A percentile compares a stretch with the other conserved stretches of the same genome.
Evolutionary conservation across 2,329 filamentous ascomycete genomes (phyloP).

Genomic region (Ustilaginoidea virens): DNA sequence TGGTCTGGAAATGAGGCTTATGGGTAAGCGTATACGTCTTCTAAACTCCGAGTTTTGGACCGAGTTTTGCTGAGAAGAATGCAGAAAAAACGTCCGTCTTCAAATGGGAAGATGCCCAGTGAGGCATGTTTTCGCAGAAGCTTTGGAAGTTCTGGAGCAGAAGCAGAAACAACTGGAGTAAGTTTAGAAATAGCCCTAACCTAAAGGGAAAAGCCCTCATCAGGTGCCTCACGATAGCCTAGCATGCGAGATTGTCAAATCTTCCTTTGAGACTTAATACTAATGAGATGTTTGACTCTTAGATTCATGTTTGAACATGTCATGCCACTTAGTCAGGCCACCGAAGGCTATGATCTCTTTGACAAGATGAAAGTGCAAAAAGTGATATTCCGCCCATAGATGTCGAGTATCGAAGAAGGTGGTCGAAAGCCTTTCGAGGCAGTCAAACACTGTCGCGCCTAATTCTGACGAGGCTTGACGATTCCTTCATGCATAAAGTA

Average conservation of each 20-base stretch:
- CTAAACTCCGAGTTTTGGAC: not conserved
- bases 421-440: not conserved
- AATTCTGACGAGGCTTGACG: constrained; percentile 75
- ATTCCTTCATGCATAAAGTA: constrained; percentile 79
- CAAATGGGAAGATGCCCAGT: constrained; percentile 70
- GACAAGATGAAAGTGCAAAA: constrained; percentile 61
- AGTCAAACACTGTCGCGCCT: constrained; percentile 11
- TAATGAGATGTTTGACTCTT: no score
- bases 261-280: no score
- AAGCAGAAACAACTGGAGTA: constrained; percentile 53
- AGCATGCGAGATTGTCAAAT: no score
- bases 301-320: constrained; percentile 68
- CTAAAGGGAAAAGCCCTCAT: no score
- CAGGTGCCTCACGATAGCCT: no score
- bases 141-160: constrained; percentile 47
- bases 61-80: constrained; percentile 11
- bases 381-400: constrained; percentile 46
- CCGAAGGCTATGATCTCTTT: constrained; percentile 55
- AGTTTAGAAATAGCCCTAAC: no score
- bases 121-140: constrained; percentile 50
- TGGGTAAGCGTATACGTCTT: constrained; percentile 24
- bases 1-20: constrained; percentile 52
- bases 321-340: constrained; percentile 52
- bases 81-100: constrained; percentile 53
- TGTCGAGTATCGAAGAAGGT: not conserved